phyloP scores from a whole-genome alignment of 495 filamentous ascomycete genomes.

The Saxophila tyrrhenica region DNA sequence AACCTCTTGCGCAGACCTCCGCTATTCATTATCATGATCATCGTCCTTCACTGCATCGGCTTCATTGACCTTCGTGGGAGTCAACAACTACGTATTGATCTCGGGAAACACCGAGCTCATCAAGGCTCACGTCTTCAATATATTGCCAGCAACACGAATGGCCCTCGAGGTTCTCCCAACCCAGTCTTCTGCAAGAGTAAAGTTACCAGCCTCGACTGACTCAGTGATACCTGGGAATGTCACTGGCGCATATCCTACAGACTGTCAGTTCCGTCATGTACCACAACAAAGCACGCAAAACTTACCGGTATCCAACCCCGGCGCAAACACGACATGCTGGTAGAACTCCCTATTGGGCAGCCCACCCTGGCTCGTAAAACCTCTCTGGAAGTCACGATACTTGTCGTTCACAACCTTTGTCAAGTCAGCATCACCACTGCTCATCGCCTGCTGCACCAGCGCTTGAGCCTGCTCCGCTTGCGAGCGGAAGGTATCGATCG shows the following conservation, averaged over 20 bases:
- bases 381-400: conserved; percentile 23
- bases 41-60: too few species aligned
- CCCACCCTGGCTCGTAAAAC: conserved; percentile 25
- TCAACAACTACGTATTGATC: too few species aligned
- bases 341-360: conserved; percentile 26
- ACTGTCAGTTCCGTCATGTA: background rate
- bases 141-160: conserved; percentile 23
- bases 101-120: too few species aligned
- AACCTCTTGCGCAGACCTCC: too few species aligned
- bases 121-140: conserved; percentile 18
- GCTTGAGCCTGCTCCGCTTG: conserved; percentile 1
- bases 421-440: conserved; percentile 10
- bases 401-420: conserved; percentile 23
- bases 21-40: too few species aligned
- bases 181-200: conserved; percentile 20
- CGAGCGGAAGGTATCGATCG: conserved; percentile 11
- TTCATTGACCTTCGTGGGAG: background rate
- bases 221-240: conserved; percentile 29
- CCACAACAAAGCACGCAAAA: background rate
- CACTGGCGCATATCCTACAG: conserved; percentile 20
- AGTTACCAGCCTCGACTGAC: conserved; percentile 21
- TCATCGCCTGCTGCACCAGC: conserved; percentile 5
- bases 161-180: conserved; percentile 25
- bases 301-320: conserved; percentile 26
- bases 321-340: conserved; percentile 24